A percentile compares a stretch with the other conserved stretches of the same genome.
Conservation (phyloP, 805 yeast genomes). For the Pichia membranifaciens region DNA sequence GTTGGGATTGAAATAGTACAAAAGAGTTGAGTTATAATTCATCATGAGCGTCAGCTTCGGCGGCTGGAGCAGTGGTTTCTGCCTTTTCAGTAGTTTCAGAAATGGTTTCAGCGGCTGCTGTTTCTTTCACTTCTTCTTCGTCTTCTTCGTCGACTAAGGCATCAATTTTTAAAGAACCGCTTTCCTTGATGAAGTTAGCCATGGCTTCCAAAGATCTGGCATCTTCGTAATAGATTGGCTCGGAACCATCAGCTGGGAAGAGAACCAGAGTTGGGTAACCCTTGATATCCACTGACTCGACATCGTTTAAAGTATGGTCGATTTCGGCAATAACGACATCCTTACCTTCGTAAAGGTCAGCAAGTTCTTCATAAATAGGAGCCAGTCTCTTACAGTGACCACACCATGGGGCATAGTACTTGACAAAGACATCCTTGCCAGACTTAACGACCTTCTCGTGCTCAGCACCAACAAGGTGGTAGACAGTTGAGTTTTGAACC, state of each 20-base stretch:
- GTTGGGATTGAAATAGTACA: no score
- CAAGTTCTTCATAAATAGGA: conserved; percentile 84
- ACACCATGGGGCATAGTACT: conserved; percentile 97
- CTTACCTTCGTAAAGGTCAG: conserved; percentile 53
- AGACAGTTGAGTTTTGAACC: conserved; percentile 61
- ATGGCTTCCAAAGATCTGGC: conserved; percentile 70
- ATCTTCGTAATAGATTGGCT: conserved; percentile 62
- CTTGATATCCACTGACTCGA: conserved; percentile 60
- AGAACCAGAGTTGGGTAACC: conserved; percentile 92
- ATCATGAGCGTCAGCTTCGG: conserved; percentile 13
- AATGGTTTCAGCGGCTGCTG: conserved; percentile 22
- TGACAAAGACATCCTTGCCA: conserved; percentile 70
- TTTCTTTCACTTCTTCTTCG: conserved; percentile 16
- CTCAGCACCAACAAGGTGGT: conserved; percentile 75
- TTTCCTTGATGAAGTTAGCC: conserved; percentile 61
- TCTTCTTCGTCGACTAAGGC: conserved; percentile 29
- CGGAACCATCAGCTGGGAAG: conserved; percentile 76
- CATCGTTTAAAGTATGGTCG: conserved; percentile 88
- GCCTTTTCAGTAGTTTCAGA: conserved; percentile 20
- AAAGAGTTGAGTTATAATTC: conserved; percentile 14
- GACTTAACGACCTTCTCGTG: conserved; percentile 65
- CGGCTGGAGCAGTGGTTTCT: background rate
- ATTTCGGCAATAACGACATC: conserved; percentile 73
- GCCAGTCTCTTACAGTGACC: conserved; percentile 92
- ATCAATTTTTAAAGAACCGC: conserved; percentile 61